A percentile compares a stretch with the other conserved stretches of the same genome.
Conservation (phyloP, 208 protist genomes). For the Angomonas ambiguus region DNA sequence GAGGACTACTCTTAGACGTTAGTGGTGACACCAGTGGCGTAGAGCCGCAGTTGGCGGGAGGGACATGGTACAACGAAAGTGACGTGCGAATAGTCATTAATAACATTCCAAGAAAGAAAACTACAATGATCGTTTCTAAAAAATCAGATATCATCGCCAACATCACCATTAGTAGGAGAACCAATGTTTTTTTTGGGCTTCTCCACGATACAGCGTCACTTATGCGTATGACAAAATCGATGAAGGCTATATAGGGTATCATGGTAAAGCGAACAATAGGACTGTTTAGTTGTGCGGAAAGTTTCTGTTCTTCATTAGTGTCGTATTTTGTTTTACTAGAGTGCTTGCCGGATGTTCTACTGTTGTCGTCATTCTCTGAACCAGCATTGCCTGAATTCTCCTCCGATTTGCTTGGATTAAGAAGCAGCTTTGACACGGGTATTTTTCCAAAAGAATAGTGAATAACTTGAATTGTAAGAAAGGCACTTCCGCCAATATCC, state of each 20-base stretch:
- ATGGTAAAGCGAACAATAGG: conserved; percentile 62
- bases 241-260: conserved; percentile 70
- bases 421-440: conserved; percentile 32
- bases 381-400: background rate
- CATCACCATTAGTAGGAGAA: conserved; percentile 45
- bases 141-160: conserved; percentile 47
- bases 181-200: conserved; percentile 41
- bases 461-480: conserved; percentile 65
- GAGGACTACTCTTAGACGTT: conserved; percentile 15
- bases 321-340: background rate
- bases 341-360: background rate
- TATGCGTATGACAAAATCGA: conserved; percentile 44
- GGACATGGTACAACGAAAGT: conserved; percentile 48
- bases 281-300: conserved; percentile 24
- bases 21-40: conserved; percentile 20
- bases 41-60: conserved; percentile 17
- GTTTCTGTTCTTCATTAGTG: background rate
- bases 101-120: conserved; percentile 29
- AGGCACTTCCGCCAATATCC: conserved; percentile 62
- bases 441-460: conserved; percentile 58
- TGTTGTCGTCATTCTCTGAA: background rate
- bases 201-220: conserved; percentile 66
- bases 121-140: conserved; percentile 41
- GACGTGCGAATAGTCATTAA: conserved; percentile 41
- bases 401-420: conserved; percentile 6